These are phyloP conservation scores for Ustilago cynodontis DNA, from an alignment of 1,284 basidiomycete species.

Conservation along the genomic window DNA sequence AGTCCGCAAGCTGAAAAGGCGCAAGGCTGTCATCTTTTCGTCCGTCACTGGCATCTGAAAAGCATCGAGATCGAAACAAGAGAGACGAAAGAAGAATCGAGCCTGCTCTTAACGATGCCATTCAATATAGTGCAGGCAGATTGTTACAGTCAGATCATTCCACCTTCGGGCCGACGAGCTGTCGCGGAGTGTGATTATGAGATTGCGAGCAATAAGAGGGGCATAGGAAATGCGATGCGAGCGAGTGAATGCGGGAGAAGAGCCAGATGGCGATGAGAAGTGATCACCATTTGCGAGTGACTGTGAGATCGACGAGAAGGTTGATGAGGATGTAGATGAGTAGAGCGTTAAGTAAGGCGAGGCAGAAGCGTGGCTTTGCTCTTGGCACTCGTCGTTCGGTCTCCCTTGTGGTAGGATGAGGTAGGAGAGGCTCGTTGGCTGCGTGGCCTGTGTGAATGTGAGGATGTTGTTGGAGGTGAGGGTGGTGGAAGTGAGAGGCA, in stretches of 20 bases:
- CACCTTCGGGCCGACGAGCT: not conserved
- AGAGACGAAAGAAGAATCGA: too few species aligned
- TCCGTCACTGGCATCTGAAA: too few species aligned
- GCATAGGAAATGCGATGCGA: not conserved
- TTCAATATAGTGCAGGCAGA: too few species aligned
- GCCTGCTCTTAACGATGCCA: too few species aligned
- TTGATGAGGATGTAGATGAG: slow-evolving; percentile 51
- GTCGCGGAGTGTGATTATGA: not conserved
- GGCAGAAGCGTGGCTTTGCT: slow-evolving; percentile 37
- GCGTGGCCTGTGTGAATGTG: slow-evolving; percentile 9
- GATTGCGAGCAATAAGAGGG: not conserved
- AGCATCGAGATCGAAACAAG: too few species aligned
- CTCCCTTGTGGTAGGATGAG: slow-evolving; percentile 18
- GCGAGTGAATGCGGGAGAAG: not conserved
- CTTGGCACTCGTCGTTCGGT: slow-evolving; percentile 10
- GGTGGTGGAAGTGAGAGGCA: slow-evolving; percentile 22
- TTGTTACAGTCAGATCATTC: not conserved
- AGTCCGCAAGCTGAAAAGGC: too few species aligned
- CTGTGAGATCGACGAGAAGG: slow-evolving; percentile 33
- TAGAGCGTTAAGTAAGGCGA: slow-evolving; percentile 35
- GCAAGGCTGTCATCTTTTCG: too few species aligned
- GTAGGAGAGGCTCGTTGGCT: slow-evolving; percentile 20
- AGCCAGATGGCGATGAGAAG: not conserved
- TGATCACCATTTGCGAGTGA: slow-evolving; percentile 37
- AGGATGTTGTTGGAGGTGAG: slow-evolving; percentile 1